Base-by-base conservation (phyloP, 371 early-diverging fungal species). In the Apophysomyces sp. region DNA sequence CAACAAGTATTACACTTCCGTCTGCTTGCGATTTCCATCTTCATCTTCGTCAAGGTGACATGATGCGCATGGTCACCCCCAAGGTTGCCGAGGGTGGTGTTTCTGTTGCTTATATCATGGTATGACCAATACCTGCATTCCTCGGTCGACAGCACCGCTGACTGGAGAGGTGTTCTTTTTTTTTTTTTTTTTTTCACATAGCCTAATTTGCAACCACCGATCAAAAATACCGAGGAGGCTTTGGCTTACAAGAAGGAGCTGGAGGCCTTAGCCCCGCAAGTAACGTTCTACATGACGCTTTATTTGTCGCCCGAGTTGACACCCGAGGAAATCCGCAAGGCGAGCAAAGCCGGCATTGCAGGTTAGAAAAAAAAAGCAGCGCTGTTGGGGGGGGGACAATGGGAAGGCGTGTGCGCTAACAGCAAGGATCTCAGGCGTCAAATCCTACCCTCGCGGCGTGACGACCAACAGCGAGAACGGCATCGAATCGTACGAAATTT, bases 401-500 rank as follows among this genome's bases (percentile, higher is more conserved):
- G n/a, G 16, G 31, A 15, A 52, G 95, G 95, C n/a, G n/a, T n/a
- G n/a, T n/a, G n/a, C n/a, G n/a, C n/a, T n/a, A n/a, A n/a, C n/a
- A n/a, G n/a, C n/a, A n/a, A n/a, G n/a, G n/a, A n/a, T n/a, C n/a
- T n/a, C n/a, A n/a, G n/a, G n/a, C 57, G 98, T 98, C 60, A 98
- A 98, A 74, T 92, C 94, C 9, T 98, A 98, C 73, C 98, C 98
- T 21, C 88, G 96, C 31, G 98, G 98, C 31, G 99, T 98, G 24
- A 98, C 99, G 0, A 98, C 99, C 61, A 98, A 98, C 86, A 90
- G 91, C 62, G 97, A 97, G 58, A 85, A 86, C 59, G 98, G 98
- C 53, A 95, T 98, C 63, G 93, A 94, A 64, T 87, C 86, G 68
- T 95, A 96, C 66, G 88, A 89, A 49, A 73, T 85, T 9, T 98